phyloP scores from a whole-genome alignment of 805 yeast genomes.

The Debaryomyces castellii region DNA sequence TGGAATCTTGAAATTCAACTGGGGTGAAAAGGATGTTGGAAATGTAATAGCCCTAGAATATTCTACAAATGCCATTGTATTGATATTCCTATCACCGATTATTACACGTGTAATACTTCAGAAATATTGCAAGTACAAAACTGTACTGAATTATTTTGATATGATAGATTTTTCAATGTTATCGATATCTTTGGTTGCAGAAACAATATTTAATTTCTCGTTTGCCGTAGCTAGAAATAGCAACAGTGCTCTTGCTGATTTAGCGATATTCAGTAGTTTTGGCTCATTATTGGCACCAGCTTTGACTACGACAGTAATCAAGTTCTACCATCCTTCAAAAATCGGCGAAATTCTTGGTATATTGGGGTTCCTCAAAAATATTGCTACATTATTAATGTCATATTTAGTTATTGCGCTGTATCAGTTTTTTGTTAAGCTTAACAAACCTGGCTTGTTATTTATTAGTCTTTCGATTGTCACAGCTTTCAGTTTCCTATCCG shows the following conservation, averaged over 20 bases:
- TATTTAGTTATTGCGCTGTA: constrained; percentile 40
- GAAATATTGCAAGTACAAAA: constrained; percentile 23
- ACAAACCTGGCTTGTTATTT: constrained; percentile 30
- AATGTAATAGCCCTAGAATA: constrained; percentile 54
- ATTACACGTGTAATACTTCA: constrained; percentile 36
- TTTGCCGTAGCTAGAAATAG: constrained; percentile 9
- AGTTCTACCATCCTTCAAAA: constrained; percentile 56
- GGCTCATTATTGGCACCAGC: constrained; percentile 54
- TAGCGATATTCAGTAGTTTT: constrained; percentile 40
- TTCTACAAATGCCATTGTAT: constrained; percentile 44
- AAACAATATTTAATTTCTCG: constrained; percentile 25
- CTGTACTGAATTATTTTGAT: constrained; percentile 50
- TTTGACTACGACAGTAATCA: constrained; percentile 56
- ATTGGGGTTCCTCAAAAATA: constrained; percentile 57
- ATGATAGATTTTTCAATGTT: constrained; percentile 44
- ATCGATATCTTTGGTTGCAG: constrained; percentile 32
- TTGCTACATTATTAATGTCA: constrained; percentile 36
- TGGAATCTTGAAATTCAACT: constrained; percentile 50
- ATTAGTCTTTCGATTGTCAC: constrained; percentile 3
- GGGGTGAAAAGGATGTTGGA: constrained; percentile 58
- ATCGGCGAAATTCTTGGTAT: constrained; percentile 79
- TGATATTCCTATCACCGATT: constrained; percentile 55
- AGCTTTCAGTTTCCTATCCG: neutral
- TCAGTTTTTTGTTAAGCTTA: constrained; percentile 24
- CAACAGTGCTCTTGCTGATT: neutral